Evolutionary conservation across 164 flowering plant genomes (phyloP), one percentile per base, ranked within the genome.

Genomic region (Cinnamomum chago): DNA sequence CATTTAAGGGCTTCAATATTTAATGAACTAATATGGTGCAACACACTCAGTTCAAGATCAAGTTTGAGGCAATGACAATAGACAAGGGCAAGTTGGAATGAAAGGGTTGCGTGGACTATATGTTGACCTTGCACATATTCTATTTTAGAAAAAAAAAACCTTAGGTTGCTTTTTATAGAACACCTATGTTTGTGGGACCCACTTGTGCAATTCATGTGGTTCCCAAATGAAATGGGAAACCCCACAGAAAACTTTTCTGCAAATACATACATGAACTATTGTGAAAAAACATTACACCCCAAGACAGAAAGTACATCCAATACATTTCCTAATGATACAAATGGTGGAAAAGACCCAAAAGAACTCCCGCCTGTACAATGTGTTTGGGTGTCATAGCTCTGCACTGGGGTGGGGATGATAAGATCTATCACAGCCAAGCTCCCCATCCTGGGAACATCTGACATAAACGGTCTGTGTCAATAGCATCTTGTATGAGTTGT

Each of bases 401-500:
- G 3, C 15, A 15, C 6, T 40, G 47, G 11, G 47, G 47, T 40
- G 47, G 47, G 62, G 62, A 12, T 9, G 22, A 18, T 40, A 35
- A 18, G 58, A 62, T 11, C 30, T 23, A 67, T 91, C 86, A 95
- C 88, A 95, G 25, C 99, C 99, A 95, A 72, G 97, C 90, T 75
- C 90, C 99, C 99, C 99, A 95, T n/a, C 99, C 99, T 40, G 99
- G 95, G 81, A 89, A 95, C 97, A 95, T 82, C 62, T 89, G 92
- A 76, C 92, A 90, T 47, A 95, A 81, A 4, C 97, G 91, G 67
- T 95, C 99, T 0, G 92, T 84, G 82, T 93, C 98, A 60, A 85
- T 88, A 1, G 99, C 98, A 84, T 93, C 94, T 84, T 95, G 99
- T 76, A 95, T 90, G 10, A 93, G 97, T 83, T 91, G 99, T 81